phyloP scores from a whole-genome alignment of 768 basidiomycete species.

The Collybiopsis confluens region DNA sequence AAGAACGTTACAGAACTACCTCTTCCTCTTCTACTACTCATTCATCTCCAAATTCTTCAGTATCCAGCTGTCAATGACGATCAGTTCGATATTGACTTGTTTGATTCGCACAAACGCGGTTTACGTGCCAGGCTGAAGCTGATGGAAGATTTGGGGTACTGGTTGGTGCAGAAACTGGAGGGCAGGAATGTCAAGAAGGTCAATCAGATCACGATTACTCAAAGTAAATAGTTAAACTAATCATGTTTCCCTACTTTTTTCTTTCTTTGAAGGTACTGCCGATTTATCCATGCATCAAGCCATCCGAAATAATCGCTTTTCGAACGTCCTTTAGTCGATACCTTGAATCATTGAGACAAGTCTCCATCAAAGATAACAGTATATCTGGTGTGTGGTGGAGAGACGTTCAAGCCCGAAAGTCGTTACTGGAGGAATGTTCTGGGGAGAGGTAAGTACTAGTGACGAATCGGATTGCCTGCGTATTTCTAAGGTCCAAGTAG shows the following conservation, averaged over 20 bases:
- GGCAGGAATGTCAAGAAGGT: conserved; percentile 26
- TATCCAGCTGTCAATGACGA: conserved; percentile 43
- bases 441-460: conserved; percentile 37
- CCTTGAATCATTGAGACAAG: conserved; percentile 42
- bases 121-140: conserved; percentile 46
- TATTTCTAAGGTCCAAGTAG: not conserved
- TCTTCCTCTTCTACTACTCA: conserved; percentile 40
- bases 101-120: conserved; percentile 39
- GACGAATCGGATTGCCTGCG: not conserved
- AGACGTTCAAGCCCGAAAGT: conserved; percentile 51
- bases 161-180: conserved; percentile 39
- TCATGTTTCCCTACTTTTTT: not conserved
- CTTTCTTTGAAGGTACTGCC: conserved; percentile 34
- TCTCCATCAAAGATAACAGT: conserved; percentile 22
- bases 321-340: conserved; percentile 48
- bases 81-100: conserved; percentile 47
- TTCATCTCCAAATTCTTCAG: conserved; percentile 50
- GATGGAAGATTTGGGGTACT: conserved; percentile 50
- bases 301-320: conserved; percentile 49
- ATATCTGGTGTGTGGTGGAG: conserved; percentile 44
- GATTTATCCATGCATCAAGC: conserved; percentile 48
- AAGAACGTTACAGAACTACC: conserved; percentile 30
- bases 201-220: not conserved
- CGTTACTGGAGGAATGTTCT: conserved; percentile 49
- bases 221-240: too few species aligned